Conservation (phyloP, 352 stramenopile species). For the Globisporangium sylvaticum region DNA sequence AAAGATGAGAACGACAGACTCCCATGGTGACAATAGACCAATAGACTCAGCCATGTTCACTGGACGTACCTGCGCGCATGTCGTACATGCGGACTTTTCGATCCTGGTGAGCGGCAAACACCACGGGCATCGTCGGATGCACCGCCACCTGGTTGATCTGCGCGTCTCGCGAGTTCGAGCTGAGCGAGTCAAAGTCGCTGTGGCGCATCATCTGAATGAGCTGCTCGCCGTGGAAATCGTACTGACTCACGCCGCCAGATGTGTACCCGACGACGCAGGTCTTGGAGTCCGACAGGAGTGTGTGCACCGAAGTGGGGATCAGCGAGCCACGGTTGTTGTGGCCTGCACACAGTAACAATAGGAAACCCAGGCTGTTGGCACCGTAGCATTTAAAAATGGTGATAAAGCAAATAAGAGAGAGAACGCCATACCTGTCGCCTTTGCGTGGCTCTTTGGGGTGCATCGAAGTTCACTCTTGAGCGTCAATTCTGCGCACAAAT, state of each 20-base stretch:
- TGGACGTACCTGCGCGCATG: constrained; percentile 55
- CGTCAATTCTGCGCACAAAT: constrained; percentile 48
- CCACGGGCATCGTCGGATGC: constrained; percentile 82
- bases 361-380: neutral
- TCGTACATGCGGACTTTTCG: constrained; percentile 85
- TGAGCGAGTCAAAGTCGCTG: constrained; percentile 60
- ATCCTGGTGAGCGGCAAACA: constrained; percentile 79
- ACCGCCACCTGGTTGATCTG: constrained; percentile 82
- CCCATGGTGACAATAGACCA: neutral
- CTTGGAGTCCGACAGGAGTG: constrained; percentile 71
- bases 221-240: constrained; percentile 73
- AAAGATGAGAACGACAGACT: neutral
- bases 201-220: constrained; percentile 68
- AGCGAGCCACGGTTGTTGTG: constrained; percentile 51
- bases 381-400: neutral
- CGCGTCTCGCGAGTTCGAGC: constrained; percentile 39
- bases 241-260: constrained; percentile 61
- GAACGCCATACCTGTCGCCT: constrained; percentile 34
- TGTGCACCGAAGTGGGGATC: constrained; percentile 70
- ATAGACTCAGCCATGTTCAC: no score
- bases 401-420: neutral
- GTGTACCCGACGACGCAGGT: constrained; percentile 80
- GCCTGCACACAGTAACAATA: constrained; percentile 9
- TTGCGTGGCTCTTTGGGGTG: constrained; percentile 45
- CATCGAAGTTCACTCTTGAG: constrained; percentile 75